Percentiles rank a stretch among this genome's conserved stretches.
These are phyloP conservation scores for Solanum aculeatissimum DNA, from an alignment of 305 asterid genomes.

Conservation along the genomic window DNA sequence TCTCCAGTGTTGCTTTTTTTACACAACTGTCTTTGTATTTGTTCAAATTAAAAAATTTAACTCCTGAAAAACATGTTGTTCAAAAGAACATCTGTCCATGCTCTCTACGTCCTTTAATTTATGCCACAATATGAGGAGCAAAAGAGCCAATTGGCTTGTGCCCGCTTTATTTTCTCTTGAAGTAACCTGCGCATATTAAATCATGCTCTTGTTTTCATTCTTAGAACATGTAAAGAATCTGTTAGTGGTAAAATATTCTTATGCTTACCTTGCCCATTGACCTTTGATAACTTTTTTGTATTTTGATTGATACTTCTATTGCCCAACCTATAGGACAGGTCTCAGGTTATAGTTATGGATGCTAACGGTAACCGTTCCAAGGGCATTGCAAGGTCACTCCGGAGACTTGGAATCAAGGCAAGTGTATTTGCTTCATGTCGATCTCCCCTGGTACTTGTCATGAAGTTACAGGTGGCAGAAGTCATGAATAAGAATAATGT, in stretches of 20 bases:
- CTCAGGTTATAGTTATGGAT: slow-evolving; percentile 87
- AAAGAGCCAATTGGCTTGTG: background rate
- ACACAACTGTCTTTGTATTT: background rate
- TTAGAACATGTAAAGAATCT: background rate
- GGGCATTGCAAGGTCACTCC: slow-evolving; percentile 72
- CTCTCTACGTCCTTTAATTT: background rate
- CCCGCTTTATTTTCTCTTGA: background rate
- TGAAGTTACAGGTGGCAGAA: background rate
- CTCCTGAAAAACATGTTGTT: background rate
- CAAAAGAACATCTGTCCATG: background rate
- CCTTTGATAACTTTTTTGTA: background rate
- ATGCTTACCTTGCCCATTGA: background rate
- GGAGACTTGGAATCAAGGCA: slow-evolving; percentile 78
- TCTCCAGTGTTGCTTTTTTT: background rate
- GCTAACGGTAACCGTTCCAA: slow-evolving; percentile 80
- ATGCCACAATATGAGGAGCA: background rate
- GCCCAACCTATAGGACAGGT: slow-evolving; percentile 36
- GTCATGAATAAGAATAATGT: background rate
- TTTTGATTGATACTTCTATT: background rate
- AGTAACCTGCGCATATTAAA: background rate
- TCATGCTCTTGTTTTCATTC: background rate
- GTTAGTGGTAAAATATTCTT: background rate
- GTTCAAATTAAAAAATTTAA: background rate
- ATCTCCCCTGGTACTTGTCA: background rate
- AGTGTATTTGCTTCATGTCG: slow-evolving; percentile 12